Conservation (phyloP, 1,284 basidiomycete species). For the Cryptococcus neoformans region DNA sequence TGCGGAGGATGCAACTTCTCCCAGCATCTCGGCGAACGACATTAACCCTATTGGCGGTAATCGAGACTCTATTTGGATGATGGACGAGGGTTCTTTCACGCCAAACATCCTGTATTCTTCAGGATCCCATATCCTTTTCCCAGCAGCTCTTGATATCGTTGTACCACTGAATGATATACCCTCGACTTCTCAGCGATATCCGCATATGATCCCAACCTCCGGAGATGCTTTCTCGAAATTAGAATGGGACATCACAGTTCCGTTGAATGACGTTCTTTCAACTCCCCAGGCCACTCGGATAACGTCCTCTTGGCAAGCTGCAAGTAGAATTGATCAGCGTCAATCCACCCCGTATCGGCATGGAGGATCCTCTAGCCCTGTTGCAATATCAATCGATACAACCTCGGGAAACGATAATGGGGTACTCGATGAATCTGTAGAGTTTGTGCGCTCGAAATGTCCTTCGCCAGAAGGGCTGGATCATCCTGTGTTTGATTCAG, state of each 20-base stretch:
- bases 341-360: constrained; percentile 12
- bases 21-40: constrained; percentile 4
- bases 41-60: background rate
- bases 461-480: too few species aligned
- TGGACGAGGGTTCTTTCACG: background rate
- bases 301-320: background rate
- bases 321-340: constrained; percentile 13
- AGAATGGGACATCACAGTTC: constrained; percentile 11
- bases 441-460: too few species aligned
- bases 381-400: too few species aligned
- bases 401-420: too few species aligned
- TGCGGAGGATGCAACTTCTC: constrained; percentile 8
- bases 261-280: constrained; percentile 13
- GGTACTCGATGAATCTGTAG: too few species aligned
- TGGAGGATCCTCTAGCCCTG: background rate
- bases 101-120: background rate
- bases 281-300: background rate
- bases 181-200: background rate
- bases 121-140: constrained; percentile 1
- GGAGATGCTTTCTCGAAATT: background rate
- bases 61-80: background rate
- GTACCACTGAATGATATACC: constrained; percentile 15
- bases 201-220: background rate
- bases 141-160: constrained; percentile 4
- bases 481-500: too few species aligned